Evolutionary conservation across 176 grass and related monocot genomes (phyloP).

Genomic region (Pontederia paniculata): DNA sequence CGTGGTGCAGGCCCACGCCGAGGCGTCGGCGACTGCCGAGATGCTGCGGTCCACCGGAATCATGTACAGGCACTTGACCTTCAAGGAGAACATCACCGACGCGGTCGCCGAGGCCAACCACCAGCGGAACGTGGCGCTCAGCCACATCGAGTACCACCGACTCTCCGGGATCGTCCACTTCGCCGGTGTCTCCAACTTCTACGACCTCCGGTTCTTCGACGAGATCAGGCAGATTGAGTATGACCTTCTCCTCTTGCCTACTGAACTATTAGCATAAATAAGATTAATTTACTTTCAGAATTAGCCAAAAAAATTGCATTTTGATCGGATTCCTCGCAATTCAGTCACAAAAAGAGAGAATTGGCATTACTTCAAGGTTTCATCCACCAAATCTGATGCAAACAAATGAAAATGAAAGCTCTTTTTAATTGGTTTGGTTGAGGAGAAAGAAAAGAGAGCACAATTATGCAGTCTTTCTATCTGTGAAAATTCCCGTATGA

Average conservation of each 20-base stretch:
- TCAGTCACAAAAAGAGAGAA: not conserved
- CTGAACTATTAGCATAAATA: not conserved
- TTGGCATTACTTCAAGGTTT: too few relatives aligned
- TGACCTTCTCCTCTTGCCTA: not conserved
- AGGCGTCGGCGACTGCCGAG: slow-evolving; percentile 46
- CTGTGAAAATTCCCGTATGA: too few relatives aligned
- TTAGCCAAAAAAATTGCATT: too few relatives aligned
- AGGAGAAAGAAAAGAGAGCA: too few relatives aligned
- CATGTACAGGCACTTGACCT: slow-evolving; percentile 93
- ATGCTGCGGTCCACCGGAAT: slow-evolving; percentile 69
- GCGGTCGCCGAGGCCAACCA: slow-evolving; percentile 39
- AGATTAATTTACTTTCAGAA: too few relatives aligned
- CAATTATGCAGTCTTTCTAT: too few relatives aligned
- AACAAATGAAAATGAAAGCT: not conserved
- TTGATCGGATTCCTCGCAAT: not conserved
- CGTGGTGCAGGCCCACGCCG: slow-evolving; percentile 62
- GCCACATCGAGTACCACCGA: slow-evolving; percentile 44
- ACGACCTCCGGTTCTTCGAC: slow-evolving; percentile 10
- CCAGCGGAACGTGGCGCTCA: slow-evolving; percentile 90
- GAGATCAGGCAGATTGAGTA: slow-evolving; percentile 18
- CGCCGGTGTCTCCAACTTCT: slow-evolving; percentile 11
- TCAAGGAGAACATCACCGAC: slow-evolving; percentile 84
- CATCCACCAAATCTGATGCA: too few relatives aligned
- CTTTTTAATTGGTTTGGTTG: not conserved
- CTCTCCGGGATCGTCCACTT: slow-evolving; percentile 8